A percentile compares a stretch with the other conserved stretches of the same genome.
phyloP scores from a whole-genome alignment of 768 basidiomycete species.

The Collybia sordida region DNA sequence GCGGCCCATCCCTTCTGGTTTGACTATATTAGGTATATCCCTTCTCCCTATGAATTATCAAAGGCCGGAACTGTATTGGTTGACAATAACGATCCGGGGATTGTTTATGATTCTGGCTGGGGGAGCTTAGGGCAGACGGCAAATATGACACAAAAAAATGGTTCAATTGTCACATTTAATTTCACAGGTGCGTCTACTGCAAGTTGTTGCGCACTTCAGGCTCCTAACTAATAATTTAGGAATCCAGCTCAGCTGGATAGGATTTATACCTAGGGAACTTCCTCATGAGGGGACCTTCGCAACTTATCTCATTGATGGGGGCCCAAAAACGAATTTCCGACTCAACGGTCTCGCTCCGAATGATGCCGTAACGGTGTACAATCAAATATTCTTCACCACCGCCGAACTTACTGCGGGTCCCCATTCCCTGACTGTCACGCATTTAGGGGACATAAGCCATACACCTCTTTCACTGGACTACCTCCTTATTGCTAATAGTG shows the following conservation, averaged over 20 bases:
- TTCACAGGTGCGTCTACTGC: background rate
- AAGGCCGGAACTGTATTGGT: too few species aligned
- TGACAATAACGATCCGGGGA: background rate
- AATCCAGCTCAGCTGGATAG: background rate
- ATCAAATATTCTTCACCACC: slow-evolving; percentile 18
- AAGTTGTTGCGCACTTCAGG: background rate
- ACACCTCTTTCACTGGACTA: slow-evolving; percentile 19
- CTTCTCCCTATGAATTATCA: too few species aligned
- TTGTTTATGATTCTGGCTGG: background rate
- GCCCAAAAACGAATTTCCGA: background rate
- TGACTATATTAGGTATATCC: too few species aligned
- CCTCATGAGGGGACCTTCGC: background rate
- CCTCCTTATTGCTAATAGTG: slow-evolving; percentile 2
- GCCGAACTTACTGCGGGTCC: slow-evolving; percentile 10
- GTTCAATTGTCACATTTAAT: background rate
- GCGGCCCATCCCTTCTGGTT: too few species aligned
- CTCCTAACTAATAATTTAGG: background rate
- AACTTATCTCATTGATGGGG: slow-evolving; percentile 4
- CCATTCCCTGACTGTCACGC: slow-evolving; percentile 20
- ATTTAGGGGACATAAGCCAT: slow-evolving; percentile 10
- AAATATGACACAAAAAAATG: background rate
- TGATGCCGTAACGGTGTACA: slow-evolving; percentile 12
- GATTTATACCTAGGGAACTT: background rate
- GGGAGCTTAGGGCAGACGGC: background rate
- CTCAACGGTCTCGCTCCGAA: background rate